Evolutionary conservation across 148 eudicot species (phyloP).

Genomic region (Nepenthes gracilis): DNA sequence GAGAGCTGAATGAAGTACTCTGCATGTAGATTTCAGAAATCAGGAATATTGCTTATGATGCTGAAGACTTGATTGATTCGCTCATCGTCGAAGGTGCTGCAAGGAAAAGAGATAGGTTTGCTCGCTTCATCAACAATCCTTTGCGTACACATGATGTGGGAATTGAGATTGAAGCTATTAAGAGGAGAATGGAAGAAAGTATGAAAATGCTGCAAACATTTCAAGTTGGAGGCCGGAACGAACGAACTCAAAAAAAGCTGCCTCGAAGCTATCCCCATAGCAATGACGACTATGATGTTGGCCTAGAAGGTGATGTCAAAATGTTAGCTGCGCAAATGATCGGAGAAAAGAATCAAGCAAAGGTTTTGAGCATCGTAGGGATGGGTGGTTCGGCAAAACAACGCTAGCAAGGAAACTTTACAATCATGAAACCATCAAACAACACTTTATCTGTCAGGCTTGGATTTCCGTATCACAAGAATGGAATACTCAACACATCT

Average conservation of each 20-base stretch:
- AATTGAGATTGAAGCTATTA: neutral
- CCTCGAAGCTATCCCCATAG: constrained; percentile 1
- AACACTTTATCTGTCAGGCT: constrained; percentile 10
- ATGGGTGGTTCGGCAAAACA: constrained; percentile 20
- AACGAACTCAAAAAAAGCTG: neutral
- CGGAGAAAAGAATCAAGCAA: neutral
- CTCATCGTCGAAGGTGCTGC: neutral
- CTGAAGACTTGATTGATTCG: constrained; percentile 2
- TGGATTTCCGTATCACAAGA: constrained; percentile 16
- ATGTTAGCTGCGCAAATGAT: constrained; percentile 1
- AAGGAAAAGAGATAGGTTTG: neutral
- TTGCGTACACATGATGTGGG: neutral
- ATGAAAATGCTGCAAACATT: constrained; percentile 4
- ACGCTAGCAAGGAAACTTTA: constrained; percentile 20
- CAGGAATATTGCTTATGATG: constrained; percentile 3
- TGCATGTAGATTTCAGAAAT: neutral
- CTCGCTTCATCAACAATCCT: neutral
- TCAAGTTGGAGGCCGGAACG: neutral
- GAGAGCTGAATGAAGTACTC: neutral
- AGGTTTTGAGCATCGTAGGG: neutral
- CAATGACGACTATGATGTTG: constrained; percentile 5
- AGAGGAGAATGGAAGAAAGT: neutral
- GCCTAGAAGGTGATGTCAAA: constrained; percentile 2
- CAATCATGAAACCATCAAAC: constrained; percentile 12
- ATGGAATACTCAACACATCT: constrained; percentile 12